Conservation (phyloP, 1,284 basidiomycete genomes). For the Cryptococcus maquisensis region DNA sequence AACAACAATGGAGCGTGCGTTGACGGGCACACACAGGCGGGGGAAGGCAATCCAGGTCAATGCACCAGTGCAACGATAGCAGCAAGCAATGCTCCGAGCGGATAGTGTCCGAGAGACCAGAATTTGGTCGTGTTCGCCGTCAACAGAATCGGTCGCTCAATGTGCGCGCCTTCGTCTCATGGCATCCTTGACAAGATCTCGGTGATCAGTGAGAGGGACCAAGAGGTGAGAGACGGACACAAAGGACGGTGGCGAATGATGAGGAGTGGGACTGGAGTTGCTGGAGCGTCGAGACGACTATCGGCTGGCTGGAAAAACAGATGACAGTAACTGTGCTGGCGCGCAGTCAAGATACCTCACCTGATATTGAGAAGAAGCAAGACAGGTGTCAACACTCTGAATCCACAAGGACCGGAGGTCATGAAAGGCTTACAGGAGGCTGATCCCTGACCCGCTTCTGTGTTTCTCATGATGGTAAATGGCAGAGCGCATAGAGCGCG, state of each 20-base stretch:
- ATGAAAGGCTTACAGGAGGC: slow-evolving; percentile 20
- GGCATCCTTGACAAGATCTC: slow-evolving; percentile 1
- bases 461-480: background rate
- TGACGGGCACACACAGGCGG: slow-evolving; percentile 20
- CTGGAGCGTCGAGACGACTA: background rate
- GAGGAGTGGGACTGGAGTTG: background rate
- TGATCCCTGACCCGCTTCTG: slow-evolving; percentile 1
- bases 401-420: slow-evolving; percentile 19
- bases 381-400: slow-evolving; percentile 22
- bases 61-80: no score
- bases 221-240: slow-evolving; percentile 1
- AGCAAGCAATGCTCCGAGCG: no score
- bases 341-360: slow-evolving; percentile 10
- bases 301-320: background rate
- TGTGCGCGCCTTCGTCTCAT: slow-evolving; percentile 5
- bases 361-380: slow-evolving; percentile 13
- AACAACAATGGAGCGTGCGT: background rate
- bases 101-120: background rate
- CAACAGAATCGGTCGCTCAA: background rate
- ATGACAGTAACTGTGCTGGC: background rate
- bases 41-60: slow-evolving; percentile 13
- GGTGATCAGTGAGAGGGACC: background rate
- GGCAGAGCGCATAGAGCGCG: background rate
- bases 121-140: background rate
- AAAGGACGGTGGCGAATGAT: background rate